Evolutionary conservation across 257 asterid genomes (phyloP), one percentile per base, ranked within the genome.

Genomic region (Mitragyna speciosa): DNA sequence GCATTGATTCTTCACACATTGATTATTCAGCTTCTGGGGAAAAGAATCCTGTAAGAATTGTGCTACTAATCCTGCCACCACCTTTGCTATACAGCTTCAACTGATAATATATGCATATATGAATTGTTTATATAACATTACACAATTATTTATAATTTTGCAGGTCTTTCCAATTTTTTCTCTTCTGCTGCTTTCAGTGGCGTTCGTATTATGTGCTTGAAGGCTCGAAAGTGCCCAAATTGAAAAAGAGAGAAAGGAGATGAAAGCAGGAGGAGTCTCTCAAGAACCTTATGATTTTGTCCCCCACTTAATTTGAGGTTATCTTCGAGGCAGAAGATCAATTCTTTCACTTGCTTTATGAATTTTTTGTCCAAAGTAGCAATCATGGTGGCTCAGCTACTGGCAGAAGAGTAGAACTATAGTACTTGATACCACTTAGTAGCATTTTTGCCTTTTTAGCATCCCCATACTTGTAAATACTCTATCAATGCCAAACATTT

Each of bases 1-100:
- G 84, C 8, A 93, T 92, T 85, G 90, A 89, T 59, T 91, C 89
- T 81, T 91, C 97, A 14, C 89, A 85, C 8, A 93, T 92, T 86
- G 90, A 89, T 59, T 91, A 90, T 81, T 91, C 97, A 14, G 78
- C 84, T 87, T 89, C 97, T 1, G 75, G 78, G 58, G 19, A 61
- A 36, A 22, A 6, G 69, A 83, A 70, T 76, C 84, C 80, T 52
- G 97, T 91, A 82, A 87, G 98, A 15, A 67, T 52, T 30, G 15
- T 48, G 65, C 49, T 45, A 22, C 45, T 73, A 58, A 66, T 30
- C 71, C 41, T 12, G 59, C n/a, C 51, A 16, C 28, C 28, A 4
- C 4, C 31, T 71, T 47, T 45, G 59, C 54, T 68, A 20, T 64
- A 45, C 75, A 47, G 11, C 56, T 6, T 3, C 64, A 64, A 26